Conservation (phyloP, 176 grass and related monocot genomes). For the Tuctoria greenei region DNA sequence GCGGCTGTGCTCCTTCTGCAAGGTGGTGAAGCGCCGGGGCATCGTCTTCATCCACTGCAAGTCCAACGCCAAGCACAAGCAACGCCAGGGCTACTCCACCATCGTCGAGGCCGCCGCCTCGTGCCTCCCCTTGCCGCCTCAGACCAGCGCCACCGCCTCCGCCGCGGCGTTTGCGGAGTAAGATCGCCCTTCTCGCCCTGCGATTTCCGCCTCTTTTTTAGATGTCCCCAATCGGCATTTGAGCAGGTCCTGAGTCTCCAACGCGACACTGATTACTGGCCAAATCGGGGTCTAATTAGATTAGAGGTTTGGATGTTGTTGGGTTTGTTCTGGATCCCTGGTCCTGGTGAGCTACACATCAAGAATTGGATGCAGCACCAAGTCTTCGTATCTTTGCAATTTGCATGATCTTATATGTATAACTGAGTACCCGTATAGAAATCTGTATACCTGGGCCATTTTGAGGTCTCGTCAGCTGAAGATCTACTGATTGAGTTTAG, state of each 20-base stretch:
- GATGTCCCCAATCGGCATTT: neutral
- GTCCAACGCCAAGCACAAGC: conserved; percentile 92
- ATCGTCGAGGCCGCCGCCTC: conserved; percentile 50
- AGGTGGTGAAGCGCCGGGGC: conserved; percentile 85
- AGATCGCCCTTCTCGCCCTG: neutral
- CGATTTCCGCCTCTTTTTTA: neutral
- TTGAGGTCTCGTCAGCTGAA: neutral
- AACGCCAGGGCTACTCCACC: conserved; percentile 87
- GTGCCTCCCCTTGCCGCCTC: neutral
- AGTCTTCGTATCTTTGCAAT: neutral
- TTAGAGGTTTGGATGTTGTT: neutral
- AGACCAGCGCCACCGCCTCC: neutral
- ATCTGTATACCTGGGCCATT: neutral
- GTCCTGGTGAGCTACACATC: neutral
- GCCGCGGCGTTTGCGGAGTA: conserved; percentile 38
- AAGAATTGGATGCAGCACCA: neutral
- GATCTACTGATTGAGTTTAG: neutral
- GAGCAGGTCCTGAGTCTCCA: neutral
- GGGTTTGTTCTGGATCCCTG: neutral
- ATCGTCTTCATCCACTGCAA: conserved; percentile 83
- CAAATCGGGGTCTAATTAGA: neutral
- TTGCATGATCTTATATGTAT: neutral
- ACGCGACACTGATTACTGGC: neutral
- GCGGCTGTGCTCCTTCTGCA: conserved; percentile 85
- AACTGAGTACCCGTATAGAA: neutral